A percentile compares a stretch with the other conserved stretches of the same genome.
These are phyloP conservation scores for Fusarium fracticaudum DNA, from an alignment of 2,329 filamentous ascomycete species.

Conservation along the genomic window DNA sequence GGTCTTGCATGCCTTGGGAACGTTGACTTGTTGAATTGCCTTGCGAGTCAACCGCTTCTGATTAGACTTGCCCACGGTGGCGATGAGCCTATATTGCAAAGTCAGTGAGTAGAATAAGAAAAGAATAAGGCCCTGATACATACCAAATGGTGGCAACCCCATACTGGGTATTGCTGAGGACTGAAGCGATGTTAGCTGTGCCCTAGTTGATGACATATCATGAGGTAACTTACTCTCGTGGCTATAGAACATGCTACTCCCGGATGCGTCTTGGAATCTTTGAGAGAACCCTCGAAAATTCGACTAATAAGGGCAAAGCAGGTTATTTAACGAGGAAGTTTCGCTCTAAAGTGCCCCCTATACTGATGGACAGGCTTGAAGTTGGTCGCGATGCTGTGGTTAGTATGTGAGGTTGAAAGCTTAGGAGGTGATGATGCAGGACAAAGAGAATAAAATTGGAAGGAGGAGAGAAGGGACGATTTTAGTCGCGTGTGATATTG, in stretches of 20 bases:
- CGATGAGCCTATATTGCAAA: conserved; percentile 75
- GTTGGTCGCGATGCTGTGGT: conserved; percentile 13
- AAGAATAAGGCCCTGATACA: conserved; percentile 37
- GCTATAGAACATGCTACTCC: conserved; percentile 84
- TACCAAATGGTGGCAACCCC: conserved; percentile 96
- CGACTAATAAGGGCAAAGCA: background rate
- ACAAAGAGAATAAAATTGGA: conserved; percentile 1
- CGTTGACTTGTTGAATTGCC: conserved; percentile 87
- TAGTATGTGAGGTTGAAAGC: conserved; percentile 5
- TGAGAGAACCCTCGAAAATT: background rate
- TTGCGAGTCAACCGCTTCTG: conserved; percentile 82
- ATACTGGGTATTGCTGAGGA: conserved; percentile 87
- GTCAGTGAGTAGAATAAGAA: background rate
- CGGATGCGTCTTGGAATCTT: background rate
- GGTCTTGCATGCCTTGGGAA: conserved; percentile 86
- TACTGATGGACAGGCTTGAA: background rate
- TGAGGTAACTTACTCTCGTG: conserved; percentile 77
- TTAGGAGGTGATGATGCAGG: background rate
- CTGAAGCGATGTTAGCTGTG: conserved; percentile 52
- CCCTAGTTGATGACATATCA: background rate
- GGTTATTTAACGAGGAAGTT: background rate
- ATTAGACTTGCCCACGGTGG: conserved; percentile 81
- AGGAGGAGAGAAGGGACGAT: conserved; percentile 1
- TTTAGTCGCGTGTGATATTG: conserved; percentile 4
- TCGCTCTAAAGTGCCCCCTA: background rate